Evolutionary conservation across 2,329 filamentous ascomycete genomes (phyloP), one percentile per base, ranked within the genome.

Genomic region (Grosmannia serpens): DNA sequence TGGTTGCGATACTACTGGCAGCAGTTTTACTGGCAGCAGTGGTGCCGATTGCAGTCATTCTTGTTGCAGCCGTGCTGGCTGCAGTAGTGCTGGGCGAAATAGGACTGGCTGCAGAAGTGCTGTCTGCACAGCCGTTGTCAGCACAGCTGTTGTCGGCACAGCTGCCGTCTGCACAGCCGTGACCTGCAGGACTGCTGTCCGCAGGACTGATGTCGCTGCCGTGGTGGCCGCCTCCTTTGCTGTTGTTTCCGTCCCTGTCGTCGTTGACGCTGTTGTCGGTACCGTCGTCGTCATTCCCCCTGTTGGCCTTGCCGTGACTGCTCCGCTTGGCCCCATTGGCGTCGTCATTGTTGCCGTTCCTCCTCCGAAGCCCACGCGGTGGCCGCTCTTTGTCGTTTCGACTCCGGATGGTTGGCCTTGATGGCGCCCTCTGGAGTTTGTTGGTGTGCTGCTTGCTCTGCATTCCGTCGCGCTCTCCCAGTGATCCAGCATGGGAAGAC

Each of bases 261-360:
- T 41, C 13, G 44, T 31, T 53, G 56, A 24, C 26, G 52, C 24
- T 47, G 54, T 54, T 52, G 47, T 51, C 26, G 35, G 55, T 57
- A 31, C 44, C 35, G 56, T 58, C 53, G 38, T 56, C 35, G 51
- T 27, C 44, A 24, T 57, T 57, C 3, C 54, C 59, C 20, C 26
- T 57, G 44, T 61, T 35, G 24, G 47, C 58, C n/a, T 63, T 52
- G 35, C 27, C 60, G 44, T 55, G 49, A 17, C 49, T 27, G 22
- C 31, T 31, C 26, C 31, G 13, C 55, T 44, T 50, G 20, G 55
- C 51, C 17, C 53, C 59, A 31, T 55, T 58, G 13, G 49, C 53
- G 20, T 46, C 52, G 35, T 13, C 62, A 58, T 49, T 59, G 24
- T 57, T 53, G 26, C 27, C 26, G 44, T 11, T n/a, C 1, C 31